These are phyloP conservation scores for Astrephomene gubernaculifera DNA, from an alignment of 139 green algal species.

Conservation along the genomic window DNA sequence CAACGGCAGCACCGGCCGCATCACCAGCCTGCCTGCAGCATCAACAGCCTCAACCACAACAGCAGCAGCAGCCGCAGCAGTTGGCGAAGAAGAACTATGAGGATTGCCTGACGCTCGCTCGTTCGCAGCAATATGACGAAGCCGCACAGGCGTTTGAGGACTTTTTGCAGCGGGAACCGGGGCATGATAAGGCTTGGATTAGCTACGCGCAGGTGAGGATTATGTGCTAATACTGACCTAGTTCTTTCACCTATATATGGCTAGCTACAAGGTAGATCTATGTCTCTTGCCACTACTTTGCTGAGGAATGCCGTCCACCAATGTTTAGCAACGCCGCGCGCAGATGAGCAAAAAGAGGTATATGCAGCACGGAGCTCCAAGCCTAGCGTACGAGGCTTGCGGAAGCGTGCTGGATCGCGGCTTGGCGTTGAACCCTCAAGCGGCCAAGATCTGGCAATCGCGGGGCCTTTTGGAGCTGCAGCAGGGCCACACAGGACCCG, in stretches of 20 bases:
- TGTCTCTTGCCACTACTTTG: neutral
- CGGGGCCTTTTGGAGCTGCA: slow-evolving; percentile 75
- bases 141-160: slow-evolving; percentile 13
- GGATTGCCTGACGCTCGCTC: neutral
- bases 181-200: slow-evolving; percentile 17
- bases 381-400: slow-evolving; percentile 14
- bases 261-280: too few species aligned
- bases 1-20: too few species aligned
- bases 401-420: slow-evolving; percentile 20
- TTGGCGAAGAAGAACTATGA: too few species aligned
- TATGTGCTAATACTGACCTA: neutral
- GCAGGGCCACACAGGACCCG: slow-evolving; percentile 62
- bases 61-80: too few species aligned
- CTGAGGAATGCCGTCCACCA: neutral
- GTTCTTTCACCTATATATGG: too few species aligned
- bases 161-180: neutral
- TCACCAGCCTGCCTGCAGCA: too few species aligned
- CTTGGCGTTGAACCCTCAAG: neutral
- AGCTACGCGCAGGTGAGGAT: slow-evolving; percentile 23
- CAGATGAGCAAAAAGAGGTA: slow-evolving; percentile 29
- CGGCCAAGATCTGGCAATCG: slow-evolving; percentile 14
- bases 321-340: neutral
- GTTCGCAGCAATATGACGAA: slow-evolving; percentile 5
- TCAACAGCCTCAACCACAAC: too few species aligned
- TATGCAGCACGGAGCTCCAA: slow-evolving; percentile 6